phyloP scores from a whole-genome alignment of 495 filamentous ascomycete species.

The Umbilicaria muhlenbergii region DNA sequence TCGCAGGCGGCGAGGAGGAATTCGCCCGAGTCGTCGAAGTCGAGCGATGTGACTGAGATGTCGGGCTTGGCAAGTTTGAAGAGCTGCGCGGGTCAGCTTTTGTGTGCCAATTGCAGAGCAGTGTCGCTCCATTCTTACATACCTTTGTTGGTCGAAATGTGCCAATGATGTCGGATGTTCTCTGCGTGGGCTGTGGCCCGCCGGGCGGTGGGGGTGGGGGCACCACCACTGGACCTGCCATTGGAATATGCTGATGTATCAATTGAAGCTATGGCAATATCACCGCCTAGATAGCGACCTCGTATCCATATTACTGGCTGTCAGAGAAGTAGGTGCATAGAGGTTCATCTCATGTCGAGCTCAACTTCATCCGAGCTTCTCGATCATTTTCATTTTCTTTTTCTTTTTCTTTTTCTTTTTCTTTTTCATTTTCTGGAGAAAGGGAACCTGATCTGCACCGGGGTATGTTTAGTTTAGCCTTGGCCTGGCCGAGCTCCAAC shows the following conservation, averaged over 20 bases:
- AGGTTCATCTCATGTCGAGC: too few relatives aligned
- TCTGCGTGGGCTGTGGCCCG: conserved; percentile 21
- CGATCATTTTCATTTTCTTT: too few relatives aligned
- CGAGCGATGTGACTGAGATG: conserved; percentile 52
- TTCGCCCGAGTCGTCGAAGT: conserved; percentile 91
- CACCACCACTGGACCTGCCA: conserved; percentile 12
- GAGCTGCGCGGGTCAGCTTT: conserved; percentile 4
- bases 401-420: too few relatives aligned
- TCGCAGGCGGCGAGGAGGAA: conserved; percentile 71
- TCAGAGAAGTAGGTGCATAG: too few relatives aligned
- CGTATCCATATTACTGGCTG: too few relatives aligned
- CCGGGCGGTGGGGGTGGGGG: conserved; percentile 14
- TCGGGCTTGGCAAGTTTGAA: conserved; percentile 16
- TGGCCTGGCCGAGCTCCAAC: too few relatives aligned
- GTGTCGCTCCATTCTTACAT: not conserved
- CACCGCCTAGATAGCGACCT: too few relatives aligned
- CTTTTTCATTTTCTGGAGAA: too few relatives aligned
- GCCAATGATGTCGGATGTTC: conserved; percentile 32
- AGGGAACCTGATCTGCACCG: too few relatives aligned
- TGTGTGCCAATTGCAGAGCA: not conserved
- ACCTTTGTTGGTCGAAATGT: conserved; percentile 33
- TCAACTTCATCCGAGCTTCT: too few relatives aligned
- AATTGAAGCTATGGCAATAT: too few relatives aligned
- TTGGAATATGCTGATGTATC: not conserved
- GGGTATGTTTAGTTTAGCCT: too few relatives aligned